phyloP scores from a whole-genome alignment of 2,329 filamentous ascomycete species.

The Monosporascus sp. region DNA sequence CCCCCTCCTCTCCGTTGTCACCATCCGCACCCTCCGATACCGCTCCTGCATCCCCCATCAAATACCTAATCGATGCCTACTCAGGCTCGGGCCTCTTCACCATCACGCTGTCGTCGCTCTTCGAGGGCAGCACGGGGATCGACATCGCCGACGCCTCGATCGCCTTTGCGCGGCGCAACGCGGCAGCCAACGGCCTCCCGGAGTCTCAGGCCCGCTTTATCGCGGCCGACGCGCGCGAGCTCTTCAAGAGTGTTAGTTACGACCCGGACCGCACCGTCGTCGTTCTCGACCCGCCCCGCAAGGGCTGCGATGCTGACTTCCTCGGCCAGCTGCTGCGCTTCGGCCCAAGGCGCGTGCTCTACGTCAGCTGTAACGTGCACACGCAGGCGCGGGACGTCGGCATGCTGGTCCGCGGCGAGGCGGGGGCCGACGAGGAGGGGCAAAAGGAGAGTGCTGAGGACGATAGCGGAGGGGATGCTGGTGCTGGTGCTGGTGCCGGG shows the following conservation, averaged over 20 bases:
- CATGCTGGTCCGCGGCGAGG: slow-evolving; percentile 69
- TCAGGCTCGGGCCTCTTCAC: slow-evolving; percentile 97
- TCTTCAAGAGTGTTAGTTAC: slow-evolving; percentile 74
- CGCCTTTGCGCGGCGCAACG: slow-evolving; percentile 72
- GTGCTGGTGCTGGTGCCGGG: slow-evolving; percentile 2
- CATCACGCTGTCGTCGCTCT: slow-evolving; percentile 80
- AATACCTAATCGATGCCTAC: slow-evolving; percentile 94
- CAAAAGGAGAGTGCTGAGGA: slow-evolving; percentile 20
- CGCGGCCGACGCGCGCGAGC: slow-evolving; percentile 75
- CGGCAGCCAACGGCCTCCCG: slow-evolving; percentile 65
- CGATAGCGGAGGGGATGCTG: slow-evolving; percentile 24
- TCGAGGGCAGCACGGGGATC: slow-evolving; percentile 81
- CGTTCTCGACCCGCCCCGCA: slow-evolving; percentile 94
- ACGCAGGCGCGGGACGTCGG: slow-evolving; percentile 94
- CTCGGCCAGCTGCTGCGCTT: slow-evolving; percentile 74
- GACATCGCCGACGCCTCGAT: slow-evolving; percentile 82
- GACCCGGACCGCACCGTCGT: slow-evolving; percentile 79
- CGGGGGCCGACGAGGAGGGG: slow-evolving; percentile 28
- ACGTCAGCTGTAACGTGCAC: slow-evolving; percentile 97
- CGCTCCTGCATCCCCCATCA: slow-evolving; percentile 46
- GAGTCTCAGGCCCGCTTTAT: slow-evolving; percentile 72
- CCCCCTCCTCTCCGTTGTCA: slow-evolving; percentile 4
- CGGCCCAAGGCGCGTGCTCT: slow-evolving; percentile 74
- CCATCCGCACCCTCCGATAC: slow-evolving; percentile 32
- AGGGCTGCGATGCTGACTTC: slow-evolving; percentile 86